These are phyloP conservation scores for Hysterium pulicare DNA, from an alignment of 2,329 filamentous ascomycete genomes.

Conservation along the genomic window DNA sequence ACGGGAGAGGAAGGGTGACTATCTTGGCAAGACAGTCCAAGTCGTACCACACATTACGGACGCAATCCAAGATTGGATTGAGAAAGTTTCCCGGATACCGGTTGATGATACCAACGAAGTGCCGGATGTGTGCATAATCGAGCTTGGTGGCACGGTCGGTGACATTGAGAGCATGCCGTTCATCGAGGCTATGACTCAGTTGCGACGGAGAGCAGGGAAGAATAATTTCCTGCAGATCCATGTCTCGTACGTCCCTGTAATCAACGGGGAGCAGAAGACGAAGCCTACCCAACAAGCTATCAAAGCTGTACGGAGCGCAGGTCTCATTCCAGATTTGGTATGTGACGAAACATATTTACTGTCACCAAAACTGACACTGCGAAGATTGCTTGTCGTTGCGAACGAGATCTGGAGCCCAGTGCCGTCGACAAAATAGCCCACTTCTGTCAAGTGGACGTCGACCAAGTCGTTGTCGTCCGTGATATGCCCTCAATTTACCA, in stretches of 20 bases:
- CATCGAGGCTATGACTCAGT: slow-evolving; percentile 78
- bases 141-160: slow-evolving; percentile 66
- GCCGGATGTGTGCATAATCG: slow-evolving; percentile 90
- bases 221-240: slow-evolving; percentile 85
- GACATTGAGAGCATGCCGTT: slow-evolving; percentile 88
- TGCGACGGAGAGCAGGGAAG: slow-evolving; percentile 68
- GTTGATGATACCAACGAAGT: slow-evolving; percentile 79
- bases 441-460: slow-evolving; percentile 79
- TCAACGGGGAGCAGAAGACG: slow-evolving; percentile 81
- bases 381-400: slow-evolving; percentile 89
- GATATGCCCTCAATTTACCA: slow-evolving; percentile 91
- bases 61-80: slow-evolving; percentile 89
- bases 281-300: slow-evolving; percentile 95
- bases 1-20: slow-evolving; percentile 68
- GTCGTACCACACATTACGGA: slow-evolving; percentile 91
- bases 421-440: slow-evolving; percentile 85
- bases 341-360: slow-evolving; percentile 16
- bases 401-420: slow-evolving; percentile 65
- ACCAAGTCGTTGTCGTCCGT: slow-evolving; percentile 83
- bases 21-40: slow-evolving; percentile 84
- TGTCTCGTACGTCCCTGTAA: slow-evolving; percentile 81
- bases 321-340: slow-evolving; percentile 61
- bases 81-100: slow-evolving; percentile 77
- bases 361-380: slow-evolving; percentile 1
- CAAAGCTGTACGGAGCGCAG: slow-evolving; percentile 76